Conservation (phyloP, 1,284 basidiomycete species). For the Cutaneotrichosporon daszewskae region DNA sequence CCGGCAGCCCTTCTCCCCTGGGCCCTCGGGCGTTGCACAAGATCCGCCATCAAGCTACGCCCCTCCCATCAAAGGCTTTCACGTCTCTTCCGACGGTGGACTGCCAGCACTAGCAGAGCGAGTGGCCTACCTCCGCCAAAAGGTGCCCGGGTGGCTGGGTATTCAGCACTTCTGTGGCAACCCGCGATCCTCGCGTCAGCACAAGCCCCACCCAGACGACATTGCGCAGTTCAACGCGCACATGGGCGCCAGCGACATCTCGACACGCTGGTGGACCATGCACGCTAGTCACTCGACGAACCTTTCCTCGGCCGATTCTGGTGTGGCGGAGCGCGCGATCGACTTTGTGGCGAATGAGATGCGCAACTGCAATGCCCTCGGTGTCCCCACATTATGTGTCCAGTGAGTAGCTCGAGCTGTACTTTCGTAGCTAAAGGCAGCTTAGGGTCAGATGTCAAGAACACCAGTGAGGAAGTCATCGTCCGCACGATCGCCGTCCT, state of each 20-base stretch:
- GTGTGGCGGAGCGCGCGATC: background rate
- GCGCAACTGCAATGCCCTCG: background rate
- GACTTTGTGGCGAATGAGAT: slow-evolving; percentile 6
- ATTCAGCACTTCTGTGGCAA: slow-evolving; percentile 8
- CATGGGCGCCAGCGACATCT: background rate
- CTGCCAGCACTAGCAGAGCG: background rate
- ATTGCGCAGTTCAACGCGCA: background rate
- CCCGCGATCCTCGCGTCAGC: background rate
- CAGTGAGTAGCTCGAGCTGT: slow-evolving; percentile 6
- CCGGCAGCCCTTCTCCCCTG: background rate
- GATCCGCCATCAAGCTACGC: background rate
- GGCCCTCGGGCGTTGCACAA: no score
- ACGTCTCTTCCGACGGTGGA: slow-evolving; percentile 13
- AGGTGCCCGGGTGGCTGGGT: background rate
- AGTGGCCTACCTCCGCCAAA: background rate
- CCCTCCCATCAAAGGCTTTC: slow-evolving; percentile 11
- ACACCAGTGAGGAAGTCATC: background rate
- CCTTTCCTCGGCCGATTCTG: background rate
- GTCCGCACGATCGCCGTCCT: slow-evolving; percentile 1
- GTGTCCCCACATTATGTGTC: slow-evolving; percentile 8
- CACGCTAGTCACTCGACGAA: slow-evolving; percentile 15
- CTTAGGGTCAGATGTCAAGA: background rate
- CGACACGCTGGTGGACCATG: slow-evolving; percentile 6
- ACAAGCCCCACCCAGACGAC: background rate
- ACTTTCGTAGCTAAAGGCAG: background rate